A percentile compares a stretch with the other conserved stretches of the same genome.
Evolutionary conservation across 768 basidiomycete genomes (phyloP).

Genomic region (Cyclocybe aegerita): DNA sequence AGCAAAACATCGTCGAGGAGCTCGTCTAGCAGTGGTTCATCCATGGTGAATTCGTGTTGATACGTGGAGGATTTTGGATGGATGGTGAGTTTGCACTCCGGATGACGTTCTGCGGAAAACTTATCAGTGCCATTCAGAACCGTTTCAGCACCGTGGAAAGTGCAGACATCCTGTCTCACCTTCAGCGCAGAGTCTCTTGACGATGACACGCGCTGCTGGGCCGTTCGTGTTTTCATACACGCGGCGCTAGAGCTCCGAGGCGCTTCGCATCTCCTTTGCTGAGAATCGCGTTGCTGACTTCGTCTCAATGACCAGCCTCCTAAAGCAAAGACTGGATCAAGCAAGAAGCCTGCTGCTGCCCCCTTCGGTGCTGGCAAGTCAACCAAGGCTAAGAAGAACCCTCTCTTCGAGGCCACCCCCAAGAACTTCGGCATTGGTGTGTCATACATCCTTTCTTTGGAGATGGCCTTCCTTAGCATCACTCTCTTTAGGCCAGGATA

Average conservation of each 20-base stretch:
- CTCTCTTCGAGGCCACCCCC: conserved; percentile 87
- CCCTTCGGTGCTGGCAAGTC: conserved; percentile 79
- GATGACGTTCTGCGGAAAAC: conserved; percentile 31
- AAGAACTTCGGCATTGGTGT: conserved; percentile 96
- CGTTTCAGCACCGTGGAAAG: conserved; percentile 21
- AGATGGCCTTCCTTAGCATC: no score
- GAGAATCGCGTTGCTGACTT: conserved; percentile 43
- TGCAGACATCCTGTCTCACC: conserved; percentile 10
- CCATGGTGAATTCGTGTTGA: conserved; percentile 23
- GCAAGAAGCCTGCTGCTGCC: conserved; percentile 84
- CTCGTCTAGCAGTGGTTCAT: conserved; percentile 36
- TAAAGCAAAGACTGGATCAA: conserved; percentile 66
- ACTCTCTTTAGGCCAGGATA: conserved; percentile 96
- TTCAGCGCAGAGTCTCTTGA: conserved; percentile 35
- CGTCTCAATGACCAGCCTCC: conserved; percentile 96
- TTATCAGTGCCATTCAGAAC: conserved; percentile 15
- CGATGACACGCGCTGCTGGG: conserved; percentile 19
- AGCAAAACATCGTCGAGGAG: conserved; percentile 38
- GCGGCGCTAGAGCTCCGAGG: conserved; percentile 52
- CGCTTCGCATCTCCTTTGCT: conserved; percentile 32
- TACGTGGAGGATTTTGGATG: conserved; percentile 32
- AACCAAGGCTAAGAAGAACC: conserved; percentile 84
- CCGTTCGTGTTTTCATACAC: conserved; percentile 20
- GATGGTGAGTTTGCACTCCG: conserved; percentile 46
- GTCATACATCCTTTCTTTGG: conserved; percentile 22